Conservation (phyloP, 352 stramenopile genomes). For the Globisporangium mamillatum region DNA sequence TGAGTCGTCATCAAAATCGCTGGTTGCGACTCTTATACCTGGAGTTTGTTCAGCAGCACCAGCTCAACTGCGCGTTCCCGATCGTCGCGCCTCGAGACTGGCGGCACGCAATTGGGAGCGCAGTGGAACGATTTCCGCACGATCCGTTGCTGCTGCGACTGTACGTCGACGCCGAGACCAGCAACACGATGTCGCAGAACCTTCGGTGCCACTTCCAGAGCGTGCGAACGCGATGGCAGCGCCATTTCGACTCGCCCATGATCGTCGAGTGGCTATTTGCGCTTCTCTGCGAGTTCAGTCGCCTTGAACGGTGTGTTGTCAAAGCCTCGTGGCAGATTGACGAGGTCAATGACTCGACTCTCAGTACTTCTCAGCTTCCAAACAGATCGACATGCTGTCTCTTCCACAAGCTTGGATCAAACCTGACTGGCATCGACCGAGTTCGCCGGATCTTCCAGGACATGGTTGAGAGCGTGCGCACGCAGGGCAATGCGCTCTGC, state of each 20-base stretch:
- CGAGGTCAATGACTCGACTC: neutral
- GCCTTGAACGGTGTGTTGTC: slow-evolving; percentile 39
- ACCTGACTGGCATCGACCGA: slow-evolving; percentile 45
- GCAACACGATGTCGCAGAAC: slow-evolving; percentile 68
- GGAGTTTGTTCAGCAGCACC: slow-evolving; percentile 62
- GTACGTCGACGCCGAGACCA: slow-evolving; percentile 70
- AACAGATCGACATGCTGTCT: slow-evolving; percentile 43
- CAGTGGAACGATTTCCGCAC: slow-evolving; percentile 37
- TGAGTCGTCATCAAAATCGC: slow-evolving; percentile 16
- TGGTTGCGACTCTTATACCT: slow-evolving; percentile 48
- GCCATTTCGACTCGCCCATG: slow-evolving; percentile 61
- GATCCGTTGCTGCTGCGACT: slow-evolving; percentile 61
- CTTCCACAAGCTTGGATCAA: slow-evolving; percentile 63
- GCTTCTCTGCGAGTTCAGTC: slow-evolving; percentile 60
- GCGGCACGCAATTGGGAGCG: slow-evolving; percentile 34
- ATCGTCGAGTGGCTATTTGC: slow-evolving; percentile 76
- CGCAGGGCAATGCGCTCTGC: slow-evolving; percentile 46
- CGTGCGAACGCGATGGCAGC: slow-evolving; percentile 38
- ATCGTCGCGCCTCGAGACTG: slow-evolving; percentile 50
- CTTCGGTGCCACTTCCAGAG: slow-evolving; percentile 59
- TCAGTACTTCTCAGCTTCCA: neutral
- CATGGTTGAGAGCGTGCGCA: slow-evolving; percentile 54
- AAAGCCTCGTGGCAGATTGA: slow-evolving; percentile 12
- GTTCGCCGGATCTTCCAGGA: slow-evolving; percentile 63
- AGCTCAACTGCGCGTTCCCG: slow-evolving; percentile 28